A percentile compares a stretch with the other conserved stretches of the same genome.
Conservation (phyloP, 2,329 filamentous ascomycete genomes). For the Cryphonectria japonica region DNA sequence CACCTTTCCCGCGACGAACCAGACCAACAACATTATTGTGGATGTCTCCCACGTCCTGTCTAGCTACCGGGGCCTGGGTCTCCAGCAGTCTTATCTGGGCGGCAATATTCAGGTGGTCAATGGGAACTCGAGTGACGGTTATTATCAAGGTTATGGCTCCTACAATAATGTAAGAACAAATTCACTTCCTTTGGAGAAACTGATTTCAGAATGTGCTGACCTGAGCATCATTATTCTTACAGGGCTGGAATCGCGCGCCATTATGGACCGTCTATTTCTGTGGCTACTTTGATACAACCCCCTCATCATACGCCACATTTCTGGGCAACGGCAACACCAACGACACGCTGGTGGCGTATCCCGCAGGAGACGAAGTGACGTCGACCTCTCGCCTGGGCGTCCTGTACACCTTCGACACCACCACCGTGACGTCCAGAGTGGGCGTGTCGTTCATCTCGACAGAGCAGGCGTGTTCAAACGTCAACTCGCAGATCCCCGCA, state of each 20-base stretch:
- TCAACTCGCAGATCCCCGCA: slow-evolving; percentile 59
- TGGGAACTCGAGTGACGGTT: slow-evolving; percentile 56
- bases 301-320: slow-evolving; percentile 50
- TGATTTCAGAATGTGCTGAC: too few species aligned
- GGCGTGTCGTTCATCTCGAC: slow-evolving; percentile 71
- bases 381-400: slow-evolving; percentile 50
- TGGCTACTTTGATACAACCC: slow-evolving; percentile 56
- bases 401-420: slow-evolving; percentile 57
- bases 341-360: slow-evolving; percentile 39
- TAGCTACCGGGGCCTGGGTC: slow-evolving; percentile 62
- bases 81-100: slow-evolving; percentile 66
- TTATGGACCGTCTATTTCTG: slow-evolving; percentile 68
- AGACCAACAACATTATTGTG: slow-evolving; percentile 55
- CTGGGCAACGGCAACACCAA: slow-evolving; percentile 41
- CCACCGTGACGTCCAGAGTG: slow-evolving; percentile 58
- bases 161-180: slow-evolving; percentile 60
- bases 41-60: slow-evolving; percentile 70
- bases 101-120: slow-evolving; percentile 58
- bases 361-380: slow-evolving; percentile 38
- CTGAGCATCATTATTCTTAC: neutral
- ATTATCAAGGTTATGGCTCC: slow-evolving; percentile 63
- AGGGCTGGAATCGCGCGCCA: slow-evolving; percentile 66
- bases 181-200: too few species aligned
- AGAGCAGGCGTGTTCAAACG: slow-evolving; percentile 61
- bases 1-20: slow-evolving; percentile 51